A percentile compares a stretch with the other conserved stretches of the same genome.
phyloP scores from a whole-genome alignment of 2,329 filamentous ascomycete species.

The Camillea tinctor region DNA sequence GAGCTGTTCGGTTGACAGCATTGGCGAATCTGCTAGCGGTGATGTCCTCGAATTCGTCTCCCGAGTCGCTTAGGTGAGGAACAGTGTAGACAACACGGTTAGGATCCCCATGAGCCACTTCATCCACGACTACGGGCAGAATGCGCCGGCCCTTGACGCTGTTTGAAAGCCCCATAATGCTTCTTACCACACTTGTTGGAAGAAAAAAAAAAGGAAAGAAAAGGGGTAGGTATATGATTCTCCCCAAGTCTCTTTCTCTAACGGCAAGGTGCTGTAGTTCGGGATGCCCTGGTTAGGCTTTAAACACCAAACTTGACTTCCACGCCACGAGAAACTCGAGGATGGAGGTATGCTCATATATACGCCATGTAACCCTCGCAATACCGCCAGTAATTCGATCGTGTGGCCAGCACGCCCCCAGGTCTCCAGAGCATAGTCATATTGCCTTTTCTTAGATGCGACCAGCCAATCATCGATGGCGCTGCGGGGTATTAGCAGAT shows the following conservation, averaged over 20 bases:
- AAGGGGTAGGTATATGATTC: background rate
- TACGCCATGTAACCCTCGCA: background rate
- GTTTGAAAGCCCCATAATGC: conserved; percentile 14
- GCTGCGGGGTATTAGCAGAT: background rate
- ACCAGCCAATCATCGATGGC: background rate
- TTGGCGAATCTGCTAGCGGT: conserved; percentile 23
- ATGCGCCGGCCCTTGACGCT: conserved; percentile 19
- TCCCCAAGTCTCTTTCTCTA: background rate
- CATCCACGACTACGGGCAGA: conserved; percentile 24
- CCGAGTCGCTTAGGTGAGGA: conserved; percentile 20
- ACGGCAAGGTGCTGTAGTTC: background rate
- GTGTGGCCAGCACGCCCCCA: background rate
- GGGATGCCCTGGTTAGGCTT: background rate
- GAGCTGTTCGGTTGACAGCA: conserved; percentile 20
- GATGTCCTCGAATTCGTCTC: conserved; percentile 23
- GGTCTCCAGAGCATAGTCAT: background rate
- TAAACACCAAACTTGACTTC: background rate
- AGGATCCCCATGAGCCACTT: conserved; percentile 20
- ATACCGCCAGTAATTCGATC: background rate
- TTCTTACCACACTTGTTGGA: background rate
- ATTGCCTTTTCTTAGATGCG: background rate
- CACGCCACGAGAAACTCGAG: background rate
- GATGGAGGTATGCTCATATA: background rate
- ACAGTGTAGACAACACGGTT: conserved; percentile 23
- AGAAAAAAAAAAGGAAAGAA: background rate